phyloP scores from a whole-genome alignment of 139 green algal genomes.

The Nannochloris sp. region DNA sequence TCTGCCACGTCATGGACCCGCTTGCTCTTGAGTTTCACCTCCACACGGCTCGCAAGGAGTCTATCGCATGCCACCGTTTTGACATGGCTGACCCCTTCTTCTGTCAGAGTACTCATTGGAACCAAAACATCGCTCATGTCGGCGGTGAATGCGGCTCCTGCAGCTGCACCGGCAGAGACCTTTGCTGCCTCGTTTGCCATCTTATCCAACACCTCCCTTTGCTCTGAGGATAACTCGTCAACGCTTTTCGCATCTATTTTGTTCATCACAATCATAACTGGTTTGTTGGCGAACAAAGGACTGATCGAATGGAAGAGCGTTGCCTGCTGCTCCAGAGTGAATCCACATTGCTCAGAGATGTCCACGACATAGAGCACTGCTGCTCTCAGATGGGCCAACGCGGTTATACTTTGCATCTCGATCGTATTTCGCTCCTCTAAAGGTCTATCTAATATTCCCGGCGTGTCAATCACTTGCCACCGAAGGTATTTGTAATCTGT shows the following conservation, averaged over 20 bases:
- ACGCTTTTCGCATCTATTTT: constrained; percentile 61
- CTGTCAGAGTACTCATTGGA: constrained; percentile 85
- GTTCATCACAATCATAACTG: constrained; percentile 92
- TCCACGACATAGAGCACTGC: constrained; percentile 96
- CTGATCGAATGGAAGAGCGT: constrained; percentile 96
- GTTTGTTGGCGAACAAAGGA: constrained; percentile 98
- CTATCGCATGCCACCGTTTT: constrained; percentile 86
- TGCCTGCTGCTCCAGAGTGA: constrained; percentile 88
- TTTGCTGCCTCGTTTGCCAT: constrained; percentile 66
- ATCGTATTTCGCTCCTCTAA: constrained; percentile 99
- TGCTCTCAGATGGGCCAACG: constrained; percentile 94
- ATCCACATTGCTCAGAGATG: constrained; percentile 89
- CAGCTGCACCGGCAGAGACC: constrained; percentile 17
- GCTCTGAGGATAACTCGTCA: constrained; percentile 34
- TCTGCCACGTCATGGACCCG: constrained; percentile 79
- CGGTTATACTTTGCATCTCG: constrained; percentile 95
- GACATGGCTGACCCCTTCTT: constrained; percentile 80
- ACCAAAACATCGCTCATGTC: constrained; percentile 43
- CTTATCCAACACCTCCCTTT: constrained; percentile 61
- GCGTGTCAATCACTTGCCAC: constrained; percentile 92
- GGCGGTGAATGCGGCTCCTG: constrained; percentile 12
- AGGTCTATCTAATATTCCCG: constrained; percentile 93
- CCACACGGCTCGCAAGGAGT: constrained; percentile 81
- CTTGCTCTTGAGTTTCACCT: constrained; percentile 86
- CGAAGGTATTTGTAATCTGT: constrained; percentile 98